Conservation (phyloP, 768 basidiomycete genomes). For the Hericium rajendrae region DNA sequence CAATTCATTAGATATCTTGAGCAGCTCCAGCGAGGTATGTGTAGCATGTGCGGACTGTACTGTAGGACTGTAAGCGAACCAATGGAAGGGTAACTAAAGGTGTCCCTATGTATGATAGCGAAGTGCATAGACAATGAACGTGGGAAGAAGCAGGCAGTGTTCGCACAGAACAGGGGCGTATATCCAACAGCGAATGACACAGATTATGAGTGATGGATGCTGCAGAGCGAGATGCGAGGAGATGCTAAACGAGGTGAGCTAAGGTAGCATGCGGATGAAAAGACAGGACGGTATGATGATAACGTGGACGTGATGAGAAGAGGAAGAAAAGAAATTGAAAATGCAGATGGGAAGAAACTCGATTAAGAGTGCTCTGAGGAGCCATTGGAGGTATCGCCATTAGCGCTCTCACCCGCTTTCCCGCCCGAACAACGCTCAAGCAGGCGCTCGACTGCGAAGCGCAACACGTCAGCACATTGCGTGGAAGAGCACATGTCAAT, state of each 20-base stretch:
- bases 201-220: background rate
- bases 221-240: constrained; percentile 1
- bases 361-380: background rate
- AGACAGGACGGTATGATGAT: background rate
- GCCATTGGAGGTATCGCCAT: constrained; percentile 9
- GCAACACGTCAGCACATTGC: too few species aligned
- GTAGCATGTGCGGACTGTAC: background rate
- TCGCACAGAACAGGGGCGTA: background rate
- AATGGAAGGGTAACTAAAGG: background rate
- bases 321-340: too few species aligned
- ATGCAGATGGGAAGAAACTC: too few species aligned
- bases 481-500: constrained; percentile 6
- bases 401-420: constrained; percentile 4
- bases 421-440: constrained; percentile 40
- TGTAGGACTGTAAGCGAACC: background rate
- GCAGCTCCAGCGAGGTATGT: background rate
- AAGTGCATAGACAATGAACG: constrained; percentile 3
- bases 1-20: background rate
- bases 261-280: background rate
- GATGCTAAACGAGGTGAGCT: constrained; percentile 1
- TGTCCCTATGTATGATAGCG: background rate
- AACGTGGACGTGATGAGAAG: background rate
- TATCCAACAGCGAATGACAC: background rate
- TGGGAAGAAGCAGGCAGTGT: background rate
- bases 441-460: constrained; percentile 53